A percentile compares a stretch with the other conserved stretches of the same genome.
Conservation (phyloP, 2,329 filamentous ascomycete genomes). For the Colletotrichum theobromicola region DNA sequence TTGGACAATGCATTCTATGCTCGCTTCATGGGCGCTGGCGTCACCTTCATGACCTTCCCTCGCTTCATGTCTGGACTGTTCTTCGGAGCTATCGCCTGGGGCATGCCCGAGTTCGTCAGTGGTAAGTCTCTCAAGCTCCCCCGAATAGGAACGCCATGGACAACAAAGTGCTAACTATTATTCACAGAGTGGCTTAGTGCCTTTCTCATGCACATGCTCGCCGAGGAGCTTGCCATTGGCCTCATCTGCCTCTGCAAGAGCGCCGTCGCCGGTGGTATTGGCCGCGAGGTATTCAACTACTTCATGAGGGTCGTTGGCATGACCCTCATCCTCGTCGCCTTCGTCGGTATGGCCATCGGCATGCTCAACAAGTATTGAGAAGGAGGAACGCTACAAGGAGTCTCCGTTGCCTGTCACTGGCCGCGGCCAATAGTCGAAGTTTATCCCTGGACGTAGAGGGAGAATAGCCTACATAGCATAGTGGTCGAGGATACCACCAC, state of each 20-base stretch:
- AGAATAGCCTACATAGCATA: background rate
- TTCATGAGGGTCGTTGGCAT: background rate
- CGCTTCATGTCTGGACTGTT: background rate
- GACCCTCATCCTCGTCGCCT: background rate
- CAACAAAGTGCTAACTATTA: background rate
- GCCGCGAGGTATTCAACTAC: background rate
- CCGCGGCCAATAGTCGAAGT: background rate
- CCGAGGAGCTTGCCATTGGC: background rate
- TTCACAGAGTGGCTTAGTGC: background rate
- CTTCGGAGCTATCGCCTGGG: background rate
- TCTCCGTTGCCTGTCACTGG: background rate
- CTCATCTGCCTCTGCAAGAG: background rate
- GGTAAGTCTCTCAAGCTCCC: background rate
- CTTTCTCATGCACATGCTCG: background rate
- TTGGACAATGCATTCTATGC: accelerated
- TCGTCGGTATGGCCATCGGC: background rate
- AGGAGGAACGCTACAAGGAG: no score
- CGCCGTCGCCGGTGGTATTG: background rate
- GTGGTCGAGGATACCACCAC: background rate
- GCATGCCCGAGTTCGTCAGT: background rate
- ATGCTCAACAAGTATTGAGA: background rate
- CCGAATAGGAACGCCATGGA: background rate
- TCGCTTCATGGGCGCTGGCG: background rate
- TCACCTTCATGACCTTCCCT: background rate
- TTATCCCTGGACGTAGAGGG: background rate